Evolutionary conservation across 257 asterid genomes (phyloP), one percentile per base, ranked within the genome.

Genomic region (Asclepias syriaca): DNA sequence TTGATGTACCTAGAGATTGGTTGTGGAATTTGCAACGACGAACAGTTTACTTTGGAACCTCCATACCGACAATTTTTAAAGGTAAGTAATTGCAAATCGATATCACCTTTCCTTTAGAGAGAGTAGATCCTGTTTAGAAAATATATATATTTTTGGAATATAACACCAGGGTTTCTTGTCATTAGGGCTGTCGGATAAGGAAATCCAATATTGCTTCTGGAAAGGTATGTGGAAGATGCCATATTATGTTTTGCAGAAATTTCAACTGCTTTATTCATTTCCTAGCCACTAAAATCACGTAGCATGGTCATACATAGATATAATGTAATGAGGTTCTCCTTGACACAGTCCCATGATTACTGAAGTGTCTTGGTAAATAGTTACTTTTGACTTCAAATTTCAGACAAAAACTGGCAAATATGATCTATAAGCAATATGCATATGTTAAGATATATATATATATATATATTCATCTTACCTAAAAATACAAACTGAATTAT

Each of bases 21-120:
- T 72, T 94, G 76, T 94, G 99, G 99, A 87, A 81, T 85, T 89
- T 94, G 85, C 92, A 86, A 56, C 80, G 97, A 77, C 77, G 97
- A 61, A 92, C 88, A 53, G 99, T 94, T 77, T 94, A 84, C 83
- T 94, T 94, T 84, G 99, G 99, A 79, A 94, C 99, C 78, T 94
- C 99, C 54, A 80, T 88, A 72, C 93, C 99, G 40, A 83, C 95
- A 34, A 94, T 94, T 49, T 94, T 94, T 80, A 94, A 88, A 86
- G 99, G 99, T 91, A 83, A 81, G 29, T 39, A 27, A 58, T 32
- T 18, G 63, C 66, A 50, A 71, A 57, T 66, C 74, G 48, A 54
- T 34, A 16, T 21, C n/a, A 13, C 48, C 15, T 19, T 65, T 50
- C 54, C 18, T 9, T 2, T 14, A 16, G 68, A 53, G 39, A 43